Evolutionary conservation across 768 basidiomycete genomes (phyloP).

Genomic region (Mycena capillaripes): DNA sequence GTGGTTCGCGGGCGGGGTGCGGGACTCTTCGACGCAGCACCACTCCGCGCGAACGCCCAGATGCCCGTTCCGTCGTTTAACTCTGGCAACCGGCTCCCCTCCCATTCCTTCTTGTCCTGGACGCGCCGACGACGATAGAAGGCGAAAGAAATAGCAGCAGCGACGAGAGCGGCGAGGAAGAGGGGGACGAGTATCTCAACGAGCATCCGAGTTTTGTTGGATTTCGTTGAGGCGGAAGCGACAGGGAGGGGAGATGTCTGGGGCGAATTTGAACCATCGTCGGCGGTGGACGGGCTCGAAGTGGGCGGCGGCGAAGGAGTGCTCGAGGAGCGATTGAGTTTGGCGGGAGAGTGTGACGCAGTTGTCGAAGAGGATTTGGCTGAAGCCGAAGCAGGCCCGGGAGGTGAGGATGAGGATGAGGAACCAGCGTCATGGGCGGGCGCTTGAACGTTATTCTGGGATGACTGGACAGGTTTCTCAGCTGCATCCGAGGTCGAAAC

Average conservation of each 20-base stretch:
- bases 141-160: background rate
- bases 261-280: background rate
- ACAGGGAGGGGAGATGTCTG: background rate
- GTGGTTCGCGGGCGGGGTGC: background rate
- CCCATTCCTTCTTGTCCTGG: slow-evolving; percentile 11
- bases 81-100: slow-evolving; percentile 21
- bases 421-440: background rate
- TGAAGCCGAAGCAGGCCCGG: background rate
- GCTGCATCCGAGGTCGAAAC: background rate
- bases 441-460: background rate
- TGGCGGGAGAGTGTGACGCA: background rate
- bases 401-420: background rate
- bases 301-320: background rate
- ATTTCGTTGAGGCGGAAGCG: background rate
- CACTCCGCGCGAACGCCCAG: background rate
- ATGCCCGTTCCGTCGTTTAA: background rate
- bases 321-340: background rate
- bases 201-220: background rate
- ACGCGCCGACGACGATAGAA: background rate
- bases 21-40: background rate
- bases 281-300: background rate
- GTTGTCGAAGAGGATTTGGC: background rate
- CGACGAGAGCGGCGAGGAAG: background rate
- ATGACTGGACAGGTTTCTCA: background rate
- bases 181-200: slow-evolving; percentile 5